Percentiles rank a stretch among this genome's conserved stretches.
These are phyloP conservation scores for Dysphania ambrosioides DNA, from an alignment of 148 eudicot genomes.

Conservation along the genomic window DNA sequence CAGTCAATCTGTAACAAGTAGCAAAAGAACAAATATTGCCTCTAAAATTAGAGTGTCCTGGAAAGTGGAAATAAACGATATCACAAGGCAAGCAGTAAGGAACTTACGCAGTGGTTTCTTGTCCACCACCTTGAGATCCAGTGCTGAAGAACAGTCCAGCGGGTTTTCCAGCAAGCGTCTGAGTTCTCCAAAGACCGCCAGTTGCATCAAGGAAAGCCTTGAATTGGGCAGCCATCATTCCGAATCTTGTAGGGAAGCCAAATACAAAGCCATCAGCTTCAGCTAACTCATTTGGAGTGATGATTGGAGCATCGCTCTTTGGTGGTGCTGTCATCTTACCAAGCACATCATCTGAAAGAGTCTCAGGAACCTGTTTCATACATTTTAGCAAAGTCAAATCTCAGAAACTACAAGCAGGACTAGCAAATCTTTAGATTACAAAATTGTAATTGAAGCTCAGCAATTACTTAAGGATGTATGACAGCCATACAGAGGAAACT, in stretches of 20 bases:
- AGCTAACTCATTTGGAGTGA: constrained; percentile 57
- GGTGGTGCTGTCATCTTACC: constrained; percentile 83
- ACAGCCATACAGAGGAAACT: not conserved
- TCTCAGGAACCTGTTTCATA: constrained; percentile 70
- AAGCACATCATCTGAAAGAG: constrained; percentile 59
- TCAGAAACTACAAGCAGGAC: not conserved
- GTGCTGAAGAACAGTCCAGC: constrained; percentile 87
- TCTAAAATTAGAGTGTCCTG: not conserved
- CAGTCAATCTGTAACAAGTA: constrained; percentile 58
- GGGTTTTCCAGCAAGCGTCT: constrained; percentile 88
- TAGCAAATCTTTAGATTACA: not conserved
- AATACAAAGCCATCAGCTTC: constrained; percentile 88
- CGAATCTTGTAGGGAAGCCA: constrained; percentile 90
- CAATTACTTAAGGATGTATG: constrained; percentile 3
- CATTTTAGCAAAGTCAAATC: constrained; percentile 14
- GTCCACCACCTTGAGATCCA: constrained; percentile 91
- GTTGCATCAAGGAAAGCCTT: constrained; percentile 91
- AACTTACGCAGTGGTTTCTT: constrained; percentile 87
- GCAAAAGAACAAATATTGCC: not conserved
- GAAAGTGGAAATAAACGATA: too few species aligned
- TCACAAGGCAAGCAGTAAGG: not conserved
- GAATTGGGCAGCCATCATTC: constrained; percentile 91
- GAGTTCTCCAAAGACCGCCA: constrained; percentile 76
- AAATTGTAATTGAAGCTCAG: too few species aligned
- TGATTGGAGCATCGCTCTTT: constrained; percentile 64